Percentiles rank a stretch among this genome's conserved stretches.
These are phyloP conservation scores for Trichoderma cornu-damae DNA, from an alignment of 2,329 filamentous ascomycete genomes.

Conservation along the genomic window DNA sequence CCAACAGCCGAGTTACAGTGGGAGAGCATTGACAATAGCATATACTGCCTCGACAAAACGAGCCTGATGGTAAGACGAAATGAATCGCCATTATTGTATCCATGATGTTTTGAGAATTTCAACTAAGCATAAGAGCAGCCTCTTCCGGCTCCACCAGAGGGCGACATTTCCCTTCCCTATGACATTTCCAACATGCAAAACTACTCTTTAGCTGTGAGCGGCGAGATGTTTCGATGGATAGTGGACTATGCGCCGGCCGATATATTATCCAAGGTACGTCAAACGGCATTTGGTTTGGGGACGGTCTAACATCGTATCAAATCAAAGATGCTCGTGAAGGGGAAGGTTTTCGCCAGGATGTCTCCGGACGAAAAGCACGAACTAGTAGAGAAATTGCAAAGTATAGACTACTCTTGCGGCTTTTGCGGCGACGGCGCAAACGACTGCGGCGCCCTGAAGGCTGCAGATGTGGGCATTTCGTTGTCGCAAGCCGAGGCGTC, in stretches of 20 bases:
- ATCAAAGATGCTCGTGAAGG: constrained; percentile 75
- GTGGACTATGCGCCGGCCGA: constrained; percentile 84
- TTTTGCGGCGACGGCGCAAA: constrained; percentile 98
- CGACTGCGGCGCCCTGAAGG: constrained; percentile 93
- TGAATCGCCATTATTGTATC: too few species aligned
- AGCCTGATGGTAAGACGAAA: constrained; percentile 58
- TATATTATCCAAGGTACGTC: constrained; percentile 61
- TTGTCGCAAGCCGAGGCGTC: constrained; percentile 96
- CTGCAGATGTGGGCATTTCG: constrained; percentile 94
- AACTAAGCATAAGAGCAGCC: constrained; percentile 47
- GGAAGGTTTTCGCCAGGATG: constrained; percentile 96
- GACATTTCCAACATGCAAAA: constrained; percentile 76
- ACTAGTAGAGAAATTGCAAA: constrained; percentile 92
- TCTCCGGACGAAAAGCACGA: constrained; percentile 98
- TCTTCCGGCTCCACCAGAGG: constrained; percentile 62
- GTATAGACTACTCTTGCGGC: constrained; percentile 88
- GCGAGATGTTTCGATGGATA: constrained; percentile 95
- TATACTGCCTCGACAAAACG: constrained; percentile 70
- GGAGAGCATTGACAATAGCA: constrained; percentile 90
- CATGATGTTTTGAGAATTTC: neutral
- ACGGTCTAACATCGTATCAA: constrained; percentile 43
- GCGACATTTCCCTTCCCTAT: constrained; percentile 79
- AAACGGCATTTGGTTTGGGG: neutral
- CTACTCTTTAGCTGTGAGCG: constrained; percentile 83
- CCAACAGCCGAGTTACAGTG: constrained; percentile 70